phyloP scores from a whole-genome alignment of 139 green algal species.

The Closterium sp. region DNA sequence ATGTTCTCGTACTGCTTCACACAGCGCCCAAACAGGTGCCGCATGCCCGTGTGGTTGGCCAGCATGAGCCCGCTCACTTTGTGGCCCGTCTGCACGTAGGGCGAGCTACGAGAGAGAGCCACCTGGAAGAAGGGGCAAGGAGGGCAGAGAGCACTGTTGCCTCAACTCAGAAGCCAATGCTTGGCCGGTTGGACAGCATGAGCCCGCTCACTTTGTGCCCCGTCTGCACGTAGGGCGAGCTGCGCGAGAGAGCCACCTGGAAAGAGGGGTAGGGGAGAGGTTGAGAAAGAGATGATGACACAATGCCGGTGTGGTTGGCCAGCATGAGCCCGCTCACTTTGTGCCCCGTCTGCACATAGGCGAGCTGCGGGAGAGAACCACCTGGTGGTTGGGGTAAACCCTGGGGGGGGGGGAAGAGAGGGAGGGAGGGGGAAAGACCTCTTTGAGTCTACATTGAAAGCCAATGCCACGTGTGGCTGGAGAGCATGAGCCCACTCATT shows the following conservation, averaged over 20 bases:
- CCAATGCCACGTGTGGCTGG: too few species aligned
- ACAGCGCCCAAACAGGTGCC: constrained; percentile 85
- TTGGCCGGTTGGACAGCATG: constrained; percentile 99
- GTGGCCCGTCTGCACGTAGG: constrained; percentile 83
- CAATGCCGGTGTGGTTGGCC: constrained; percentile 98
- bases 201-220: constrained; percentile 82
- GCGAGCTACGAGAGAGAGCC: constrained; percentile 87
- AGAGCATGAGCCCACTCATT: constrained; percentile 93
- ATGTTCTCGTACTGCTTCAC: constrained; percentile 95
- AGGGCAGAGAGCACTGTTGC: too few species aligned
- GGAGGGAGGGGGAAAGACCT: too few species aligned
- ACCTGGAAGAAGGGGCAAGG: constrained; percentile 65
- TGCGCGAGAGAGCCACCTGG: constrained; percentile 87
- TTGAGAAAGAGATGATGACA: too few species aligned
- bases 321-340: constrained; percentile 92
- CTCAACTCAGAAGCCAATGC: too few species aligned
- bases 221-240: constrained; percentile 85
- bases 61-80: constrained; percentile 92
- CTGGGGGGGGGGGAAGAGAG: too few species aligned
- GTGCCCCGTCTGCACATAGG: constrained; percentile 83
- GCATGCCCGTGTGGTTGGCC: constrained; percentile 96
- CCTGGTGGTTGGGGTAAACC: constrained; percentile 53
- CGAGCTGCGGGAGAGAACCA: constrained; percentile 91
- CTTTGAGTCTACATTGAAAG: too few species aligned
- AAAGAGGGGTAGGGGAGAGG: too few species aligned